Percentiles rank a stretch among this genome's conserved stretches.
Evolutionary conservation across 148 eudicot species (phyloP).

Genomic region (Bassia scoparia): DNA sequence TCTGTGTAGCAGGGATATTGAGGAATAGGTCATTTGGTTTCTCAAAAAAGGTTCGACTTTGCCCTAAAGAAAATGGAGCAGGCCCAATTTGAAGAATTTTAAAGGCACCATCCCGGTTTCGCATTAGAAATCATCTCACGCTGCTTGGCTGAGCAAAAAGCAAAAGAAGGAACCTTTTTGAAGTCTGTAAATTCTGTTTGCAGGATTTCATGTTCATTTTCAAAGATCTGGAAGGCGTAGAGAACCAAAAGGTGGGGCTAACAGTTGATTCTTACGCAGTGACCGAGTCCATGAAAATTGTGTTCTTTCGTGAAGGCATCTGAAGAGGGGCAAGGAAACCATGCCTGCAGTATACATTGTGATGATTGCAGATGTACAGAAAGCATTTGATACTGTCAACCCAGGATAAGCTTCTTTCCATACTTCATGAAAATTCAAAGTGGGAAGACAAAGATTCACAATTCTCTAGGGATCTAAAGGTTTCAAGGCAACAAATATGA

Average conservation of each 20-base stretch:
- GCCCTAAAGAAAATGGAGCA: constrained; percentile 67
- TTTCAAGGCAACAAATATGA: constrained; percentile 20
- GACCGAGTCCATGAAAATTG: constrained; percentile 72
- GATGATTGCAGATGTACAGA: constrained; percentile 75
- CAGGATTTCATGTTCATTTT: constrained; percentile 62
- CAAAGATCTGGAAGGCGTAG: constrained; percentile 50
- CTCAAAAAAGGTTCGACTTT: constrained; percentile 72
- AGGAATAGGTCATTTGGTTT: constrained; percentile 70
- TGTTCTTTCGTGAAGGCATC: constrained; percentile 51
- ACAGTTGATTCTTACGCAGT: constrained; percentile 70
- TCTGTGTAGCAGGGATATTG: constrained; percentile 38
- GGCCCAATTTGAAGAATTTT: constrained; percentile 73
- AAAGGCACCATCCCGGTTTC: constrained; percentile 53
- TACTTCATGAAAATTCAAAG: constrained; percentile 54
- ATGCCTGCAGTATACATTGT: constrained; percentile 60
- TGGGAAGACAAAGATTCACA: constrained; percentile 45
- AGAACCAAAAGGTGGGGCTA: constrained; percentile 65
- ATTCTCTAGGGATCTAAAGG: constrained; percentile 37
- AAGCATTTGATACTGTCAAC: constrained; percentile 81
- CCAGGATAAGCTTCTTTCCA: constrained; percentile 72
- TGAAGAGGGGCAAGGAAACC: constrained; percentile 41
- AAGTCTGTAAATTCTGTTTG: constrained; percentile 65
- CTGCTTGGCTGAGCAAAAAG: constrained; percentile 11
- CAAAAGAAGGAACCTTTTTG: constrained; percentile 22
- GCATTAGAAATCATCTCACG: constrained; percentile 11